phyloP scores from a whole-genome alignment of 108 stramenopile genomes.

The Cyclostephanos tholiformis region DNA sequence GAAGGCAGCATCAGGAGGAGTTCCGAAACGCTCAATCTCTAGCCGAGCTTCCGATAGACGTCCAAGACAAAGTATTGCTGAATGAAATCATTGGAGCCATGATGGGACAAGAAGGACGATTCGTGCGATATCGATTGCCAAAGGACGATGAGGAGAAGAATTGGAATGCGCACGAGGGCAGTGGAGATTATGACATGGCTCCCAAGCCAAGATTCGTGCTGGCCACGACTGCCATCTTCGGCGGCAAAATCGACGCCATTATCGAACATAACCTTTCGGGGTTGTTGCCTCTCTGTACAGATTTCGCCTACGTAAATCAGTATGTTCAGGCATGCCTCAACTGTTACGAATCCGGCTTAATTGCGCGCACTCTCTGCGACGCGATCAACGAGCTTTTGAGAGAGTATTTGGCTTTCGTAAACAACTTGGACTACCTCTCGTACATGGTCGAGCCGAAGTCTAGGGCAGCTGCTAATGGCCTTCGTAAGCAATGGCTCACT shows the following conservation, averaged over 20 bases:
- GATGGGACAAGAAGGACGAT: slow-evolving; percentile 79
- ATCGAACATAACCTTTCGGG: slow-evolving; percentile 58
- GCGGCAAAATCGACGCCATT: slow-evolving; percentile 57
- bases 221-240: slow-evolving; percentile 35
- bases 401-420: slow-evolving; percentile 80
- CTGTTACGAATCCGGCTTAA: slow-evolving; percentile 82
- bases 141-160: slow-evolving; percentile 22
- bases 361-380: slow-evolving; percentile 88
- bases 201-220: slow-evolving; percentile 18
- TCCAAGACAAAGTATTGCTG: slow-evolving; percentile 66
- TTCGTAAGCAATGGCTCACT: slow-evolving; percentile 47
- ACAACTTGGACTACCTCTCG: slow-evolving; percentile 65
- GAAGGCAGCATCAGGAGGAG: not conserved
- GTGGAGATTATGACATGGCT: slow-evolving; percentile 7
- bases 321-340: slow-evolving; percentile 64
- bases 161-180: not conserved
- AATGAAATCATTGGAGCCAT: slow-evolving; percentile 83
- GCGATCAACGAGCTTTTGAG: slow-evolving; percentile 69
- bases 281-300: slow-evolving; percentile 76
- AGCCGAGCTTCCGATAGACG: slow-evolving; percentile 31
- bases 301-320: slow-evolving; percentile 64
- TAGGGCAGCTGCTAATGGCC: not conserved
- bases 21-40: slow-evolving; percentile 12
- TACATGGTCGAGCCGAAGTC: slow-evolving; percentile 24
- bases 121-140: slow-evolving; percentile 40